phyloP scores from a whole-genome alignment of 2,329 filamentous ascomycete species.

The Dendrostoma leiphaemia region DNA sequence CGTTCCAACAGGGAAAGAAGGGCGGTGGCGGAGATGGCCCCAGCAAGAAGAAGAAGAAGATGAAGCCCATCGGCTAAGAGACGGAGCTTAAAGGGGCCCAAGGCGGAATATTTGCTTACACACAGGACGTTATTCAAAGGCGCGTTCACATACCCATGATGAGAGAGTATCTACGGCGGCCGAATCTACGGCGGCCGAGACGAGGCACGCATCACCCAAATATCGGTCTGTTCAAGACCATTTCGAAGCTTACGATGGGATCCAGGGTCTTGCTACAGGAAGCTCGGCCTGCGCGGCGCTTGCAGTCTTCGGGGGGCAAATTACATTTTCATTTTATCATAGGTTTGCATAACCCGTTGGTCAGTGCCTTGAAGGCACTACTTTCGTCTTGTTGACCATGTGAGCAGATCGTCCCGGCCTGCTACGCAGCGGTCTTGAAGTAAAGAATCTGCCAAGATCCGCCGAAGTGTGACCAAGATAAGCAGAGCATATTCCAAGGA shows the following conservation, averaged over 20 bases:
- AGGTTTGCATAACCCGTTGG: conserved; percentile 10
- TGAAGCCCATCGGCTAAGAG: conserved; percentile 58
- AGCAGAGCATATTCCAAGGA: not conserved
- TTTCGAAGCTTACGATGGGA: not conserved
- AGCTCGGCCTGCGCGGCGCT: not conserved
- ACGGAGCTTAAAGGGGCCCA: not conserved
- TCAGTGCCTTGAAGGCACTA: conserved; percentile 7
- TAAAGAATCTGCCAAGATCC: not conserved
- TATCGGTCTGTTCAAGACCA: not conserved
- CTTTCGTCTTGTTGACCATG: conserved; percentile 9
- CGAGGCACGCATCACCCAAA: not conserved
- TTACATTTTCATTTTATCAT: conserved; percentile 5
- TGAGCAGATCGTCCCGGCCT: conserved; percentile 4
- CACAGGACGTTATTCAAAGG: not conserved
- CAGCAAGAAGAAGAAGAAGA: conserved; percentile 68
- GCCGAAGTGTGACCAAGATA: not conserved
- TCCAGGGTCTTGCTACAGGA: not conserved
- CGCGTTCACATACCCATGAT: too few species aligned
- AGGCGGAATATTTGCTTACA: conserved; percentile 4
- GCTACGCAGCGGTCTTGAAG: not conserved
- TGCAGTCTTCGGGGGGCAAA: conserved; percentile 3
- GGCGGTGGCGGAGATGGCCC: conserved; percentile 36
- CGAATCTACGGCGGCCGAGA: not conserved
- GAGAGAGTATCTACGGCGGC: too few species aligned
- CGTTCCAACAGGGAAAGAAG: conserved; percentile 77